Percentiles rank a stretch among this genome's conserved stretches.
These are phyloP conservation scores for Syzygium jambos DNA, from an alignment of 345 rosid genomes.

Conservation along the genomic window DNA sequence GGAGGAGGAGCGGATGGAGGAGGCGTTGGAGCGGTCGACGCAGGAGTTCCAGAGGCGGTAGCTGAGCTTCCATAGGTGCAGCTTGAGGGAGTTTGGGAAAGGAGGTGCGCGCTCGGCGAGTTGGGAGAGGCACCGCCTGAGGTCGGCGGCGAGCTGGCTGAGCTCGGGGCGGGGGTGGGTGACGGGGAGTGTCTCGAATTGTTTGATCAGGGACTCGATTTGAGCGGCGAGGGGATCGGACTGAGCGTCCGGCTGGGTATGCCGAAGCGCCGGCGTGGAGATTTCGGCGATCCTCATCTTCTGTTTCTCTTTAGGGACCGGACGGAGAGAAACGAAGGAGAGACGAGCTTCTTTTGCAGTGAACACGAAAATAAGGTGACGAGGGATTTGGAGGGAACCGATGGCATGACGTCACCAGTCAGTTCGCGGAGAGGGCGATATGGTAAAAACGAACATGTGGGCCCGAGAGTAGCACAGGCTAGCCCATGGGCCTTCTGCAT, in stretches of 20 bases:
- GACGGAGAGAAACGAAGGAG: constrained; percentile 1
- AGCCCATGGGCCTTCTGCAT: neutral
- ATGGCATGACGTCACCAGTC: neutral
- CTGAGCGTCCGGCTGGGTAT: constrained; percentile 5
- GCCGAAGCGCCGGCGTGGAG: constrained; percentile 52
- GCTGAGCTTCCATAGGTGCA: constrained; percentile 79
- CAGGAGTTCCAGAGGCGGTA: constrained; percentile 96
- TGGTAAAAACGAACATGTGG: neutral
- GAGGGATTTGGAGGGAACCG: neutral
- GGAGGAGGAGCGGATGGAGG: constrained; percentile 27
- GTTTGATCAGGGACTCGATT: constrained; percentile 56
- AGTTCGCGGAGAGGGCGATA: neutral
- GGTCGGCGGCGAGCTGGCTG: constrained; percentile 40
- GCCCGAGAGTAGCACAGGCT: neutral
- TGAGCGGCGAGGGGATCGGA: constrained; percentile 40
- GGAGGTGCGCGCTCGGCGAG: constrained; percentile 45
- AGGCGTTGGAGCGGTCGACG: constrained; percentile 72
- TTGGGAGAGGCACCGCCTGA: constrained; percentile 42
- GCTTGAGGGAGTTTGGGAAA: constrained; percentile 58
- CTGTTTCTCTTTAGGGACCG: neutral
- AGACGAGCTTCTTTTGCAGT: neutral
- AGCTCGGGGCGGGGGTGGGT: constrained; percentile 19
- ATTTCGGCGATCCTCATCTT: constrained; percentile 82
- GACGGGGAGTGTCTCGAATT: constrained; percentile 25
- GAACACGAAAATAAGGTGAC: neutral